Evolutionary conservation across 345 rosid species (phyloP).

Genomic region (Alliaria petiolata): DNA sequence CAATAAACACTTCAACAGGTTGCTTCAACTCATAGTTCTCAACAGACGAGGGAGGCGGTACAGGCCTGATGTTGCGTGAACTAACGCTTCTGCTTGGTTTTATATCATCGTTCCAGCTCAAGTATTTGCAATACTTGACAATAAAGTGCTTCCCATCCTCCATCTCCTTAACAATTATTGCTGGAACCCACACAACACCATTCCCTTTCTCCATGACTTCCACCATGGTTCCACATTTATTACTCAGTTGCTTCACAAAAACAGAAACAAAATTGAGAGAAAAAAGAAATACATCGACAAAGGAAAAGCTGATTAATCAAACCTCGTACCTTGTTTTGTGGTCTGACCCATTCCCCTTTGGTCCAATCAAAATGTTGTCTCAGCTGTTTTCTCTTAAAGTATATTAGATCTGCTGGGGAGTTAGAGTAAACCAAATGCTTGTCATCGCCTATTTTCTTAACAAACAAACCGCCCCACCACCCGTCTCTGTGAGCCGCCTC

Average conservation of each 20-base stretch:
- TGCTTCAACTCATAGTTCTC: slow-evolving; percentile 39
- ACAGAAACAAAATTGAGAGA: neutral
- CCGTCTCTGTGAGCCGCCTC: neutral
- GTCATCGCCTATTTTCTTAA: neutral
- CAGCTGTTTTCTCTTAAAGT: neutral
- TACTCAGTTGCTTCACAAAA: slow-evolving; percentile 31
- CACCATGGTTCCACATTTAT: slow-evolving; percentile 47
- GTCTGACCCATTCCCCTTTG: slow-evolving; percentile 26
- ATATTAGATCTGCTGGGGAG: neutral
- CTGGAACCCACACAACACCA: slow-evolving; percentile 53
- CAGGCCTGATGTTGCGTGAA: slow-evolving; percentile 38
- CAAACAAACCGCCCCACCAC: neutral
- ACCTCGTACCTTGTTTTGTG: neutral
- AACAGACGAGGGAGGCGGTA: slow-evolving; percentile 40
- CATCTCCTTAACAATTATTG: slow-evolving; percentile 46
- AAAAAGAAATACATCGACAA: neutral
- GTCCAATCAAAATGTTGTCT: neutral
- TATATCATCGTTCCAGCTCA: slow-evolving; percentile 29
- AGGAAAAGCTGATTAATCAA: neutral
- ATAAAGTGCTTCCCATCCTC: slow-evolving; percentile 36
- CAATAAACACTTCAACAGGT: slow-evolving; percentile 41
- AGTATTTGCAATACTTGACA: slow-evolving; percentile 35
- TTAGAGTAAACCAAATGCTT: neutral
- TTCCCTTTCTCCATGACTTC: slow-evolving; percentile 40
- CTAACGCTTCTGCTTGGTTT: slow-evolving; percentile 28